A percentile compares a stretch with the other conserved stretches of the same genome.
These are phyloP conservation scores for Amanita rimosa DNA, from an alignment of 768 basidiomycete genomes.

Conservation along the genomic window DNA sequence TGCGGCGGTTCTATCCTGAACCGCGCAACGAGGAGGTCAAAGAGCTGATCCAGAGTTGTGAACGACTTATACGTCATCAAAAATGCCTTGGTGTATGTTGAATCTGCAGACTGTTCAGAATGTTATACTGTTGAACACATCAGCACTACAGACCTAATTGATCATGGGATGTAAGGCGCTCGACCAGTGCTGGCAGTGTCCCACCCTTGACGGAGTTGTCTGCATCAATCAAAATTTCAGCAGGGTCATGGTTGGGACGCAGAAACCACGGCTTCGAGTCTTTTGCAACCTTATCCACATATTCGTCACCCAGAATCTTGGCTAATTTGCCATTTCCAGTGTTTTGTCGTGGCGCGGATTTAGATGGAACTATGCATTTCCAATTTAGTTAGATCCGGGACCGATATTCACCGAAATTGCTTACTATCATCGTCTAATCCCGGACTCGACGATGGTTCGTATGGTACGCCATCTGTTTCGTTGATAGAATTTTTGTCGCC, in stretches of 20 bases:
- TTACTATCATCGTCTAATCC: constrained; percentile 29
- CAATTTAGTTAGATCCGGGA: not conserved
- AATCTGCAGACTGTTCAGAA: constrained; percentile 32
- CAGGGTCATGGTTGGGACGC: constrained; percentile 63
- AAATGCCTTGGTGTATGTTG: constrained; percentile 79
- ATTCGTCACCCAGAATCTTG: constrained; percentile 54
- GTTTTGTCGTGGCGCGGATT: constrained; percentile 20
- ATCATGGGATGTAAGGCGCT: constrained; percentile 86
- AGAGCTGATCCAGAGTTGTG: constrained; percentile 70
- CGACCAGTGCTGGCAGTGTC: constrained; percentile 76
- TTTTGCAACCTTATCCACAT: constrained; percentile 30
- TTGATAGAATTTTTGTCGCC: not conserved
- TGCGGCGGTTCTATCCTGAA: constrained; percentile 72
- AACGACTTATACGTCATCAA: constrained; percentile 96
- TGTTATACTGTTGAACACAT: not conserved
- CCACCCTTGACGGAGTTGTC: constrained; percentile 83
- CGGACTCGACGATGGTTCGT: not conserved
- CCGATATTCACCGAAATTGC: constrained; percentile 7
- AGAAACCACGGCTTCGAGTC: constrained; percentile 73
- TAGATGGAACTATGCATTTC: constrained; percentile 11
- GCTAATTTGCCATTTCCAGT: constrained; percentile 44
- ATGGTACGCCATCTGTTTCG: not conserved
- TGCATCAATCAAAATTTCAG: constrained; percentile 77
- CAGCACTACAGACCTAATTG: constrained; percentile 51
- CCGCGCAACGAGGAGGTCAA: constrained; percentile 70